These are phyloP conservation scores for Salix suchowensis DNA, from an alignment of 345 rosid genomes.

Conservation along the genomic window DNA sequence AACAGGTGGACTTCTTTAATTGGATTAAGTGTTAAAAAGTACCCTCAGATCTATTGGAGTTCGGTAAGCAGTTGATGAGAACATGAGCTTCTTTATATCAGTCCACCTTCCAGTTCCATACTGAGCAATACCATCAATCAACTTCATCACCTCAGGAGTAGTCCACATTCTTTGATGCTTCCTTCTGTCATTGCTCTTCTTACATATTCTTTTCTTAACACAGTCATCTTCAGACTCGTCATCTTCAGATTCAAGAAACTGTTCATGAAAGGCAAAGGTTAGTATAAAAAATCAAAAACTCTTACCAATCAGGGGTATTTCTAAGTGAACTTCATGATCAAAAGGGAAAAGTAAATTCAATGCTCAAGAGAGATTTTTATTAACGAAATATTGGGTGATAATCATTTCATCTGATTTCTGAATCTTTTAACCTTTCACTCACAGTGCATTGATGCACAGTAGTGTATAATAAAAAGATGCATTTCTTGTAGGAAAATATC, in stretches of 20 bases:
- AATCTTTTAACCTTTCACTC: too few species aligned
- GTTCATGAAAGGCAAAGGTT: background rate
- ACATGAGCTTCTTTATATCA: slow-evolving; percentile 66
- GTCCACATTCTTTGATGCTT: slow-evolving; percentile 93
- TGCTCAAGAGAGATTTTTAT: too few species aligned
- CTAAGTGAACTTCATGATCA: background rate
- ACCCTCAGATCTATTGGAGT: slow-evolving; percentile 94
- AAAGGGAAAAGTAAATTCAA: background rate
- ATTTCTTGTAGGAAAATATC: too few species aligned
- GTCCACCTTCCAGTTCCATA: slow-evolving; percentile 95
- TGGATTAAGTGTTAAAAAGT: slow-evolving; percentile 14
- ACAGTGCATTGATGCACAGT: too few species aligned
- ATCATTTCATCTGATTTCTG: too few species aligned
- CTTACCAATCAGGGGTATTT: too few species aligned
- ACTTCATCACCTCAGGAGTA: slow-evolving; percentile 60
- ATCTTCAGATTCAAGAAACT: slow-evolving; percentile 45
- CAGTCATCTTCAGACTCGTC: slow-evolving; percentile 57
- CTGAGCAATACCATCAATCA: slow-evolving; percentile 80
- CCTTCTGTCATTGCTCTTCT: slow-evolving; percentile 55
- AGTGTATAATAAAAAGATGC: too few species aligned
- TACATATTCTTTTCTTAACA: slow-evolving; percentile 34
- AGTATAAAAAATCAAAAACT: background rate
- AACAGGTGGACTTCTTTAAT: slow-evolving; percentile 7
- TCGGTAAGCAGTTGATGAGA: slow-evolving; percentile 60
- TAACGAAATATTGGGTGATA: background rate